Percentiles rank a stretch among this genome's conserved stretches.
phyloP scores from a whole-genome alignment of 768 basidiomycete species.

The Pleurotus ostreatus region DNA sequence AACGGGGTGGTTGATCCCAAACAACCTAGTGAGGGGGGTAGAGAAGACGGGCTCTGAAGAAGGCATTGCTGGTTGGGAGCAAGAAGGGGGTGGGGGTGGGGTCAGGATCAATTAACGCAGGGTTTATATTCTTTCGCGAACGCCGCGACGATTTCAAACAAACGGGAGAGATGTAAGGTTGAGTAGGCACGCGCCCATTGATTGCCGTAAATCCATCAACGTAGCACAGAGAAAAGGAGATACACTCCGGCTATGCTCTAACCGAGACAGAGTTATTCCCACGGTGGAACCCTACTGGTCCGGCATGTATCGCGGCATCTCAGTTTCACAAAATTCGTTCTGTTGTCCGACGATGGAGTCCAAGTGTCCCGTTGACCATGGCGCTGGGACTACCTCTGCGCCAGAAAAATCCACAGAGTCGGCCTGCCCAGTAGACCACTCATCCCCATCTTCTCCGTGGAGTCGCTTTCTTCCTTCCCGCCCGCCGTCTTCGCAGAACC shows the following conservation, averaged over 20 bases:
- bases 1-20: constrained; percentile 78
- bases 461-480: constrained; percentile 11
- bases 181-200: neutral
- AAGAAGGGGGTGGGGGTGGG: constrained; percentile 1
- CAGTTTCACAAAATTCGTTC: neutral
- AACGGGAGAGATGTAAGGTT: neutral
- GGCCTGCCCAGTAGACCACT: constrained; percentile 66
- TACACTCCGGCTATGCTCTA: neutral
- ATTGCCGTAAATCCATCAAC: constrained; percentile 7
- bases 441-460: constrained; percentile 16
- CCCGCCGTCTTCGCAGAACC: constrained; percentile 15
- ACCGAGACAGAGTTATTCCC: neutral
- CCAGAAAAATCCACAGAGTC: constrained; percentile 20
- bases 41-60: constrained; percentile 61
- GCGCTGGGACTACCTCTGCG: constrained; percentile 15
- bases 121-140: too few relatives aligned
- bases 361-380: constrained; percentile 50
- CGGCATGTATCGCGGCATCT: constrained; percentile 3
- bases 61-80: constrained; percentile 44
- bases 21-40: constrained; percentile 72
- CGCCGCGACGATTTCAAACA: too few relatives aligned
- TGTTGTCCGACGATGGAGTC: constrained; percentile 18
- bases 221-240: neutral
- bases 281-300: neutral
- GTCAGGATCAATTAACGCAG: too few relatives aligned